Evolutionary conservation across 2,329 filamentous ascomycete genomes (phyloP).

Genomic region (Setomelanomma holmii): DNA sequence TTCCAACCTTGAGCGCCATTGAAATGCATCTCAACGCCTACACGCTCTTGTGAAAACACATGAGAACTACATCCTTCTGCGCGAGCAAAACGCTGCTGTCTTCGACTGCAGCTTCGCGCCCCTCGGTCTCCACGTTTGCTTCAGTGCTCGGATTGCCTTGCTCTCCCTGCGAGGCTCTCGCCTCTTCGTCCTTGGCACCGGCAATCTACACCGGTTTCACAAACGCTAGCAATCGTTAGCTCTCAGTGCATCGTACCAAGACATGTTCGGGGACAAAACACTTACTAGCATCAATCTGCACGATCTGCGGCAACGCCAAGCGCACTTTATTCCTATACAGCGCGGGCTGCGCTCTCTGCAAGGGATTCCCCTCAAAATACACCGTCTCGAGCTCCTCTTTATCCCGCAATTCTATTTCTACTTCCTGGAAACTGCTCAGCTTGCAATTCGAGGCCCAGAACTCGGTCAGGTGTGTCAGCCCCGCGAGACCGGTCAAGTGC

Average conservation of each 20-base stretch:
- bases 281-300: constrained; percentile 97
- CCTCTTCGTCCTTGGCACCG: neutral
- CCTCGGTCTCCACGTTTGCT: no score
- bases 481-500: constrained; percentile 74
- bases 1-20: neutral
- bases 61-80: neutral
- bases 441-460: constrained; percentile 94
- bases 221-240: constrained; percentile 11
- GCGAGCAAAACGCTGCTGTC: neutral
- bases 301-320: constrained; percentile 83
- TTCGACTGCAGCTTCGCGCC: no score
- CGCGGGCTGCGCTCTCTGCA: constrained; percentile 80
- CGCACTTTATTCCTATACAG: constrained; percentile 94
- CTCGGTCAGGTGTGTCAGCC: constrained; percentile 78
- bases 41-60: neutral
- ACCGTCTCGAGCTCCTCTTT: constrained; percentile 86
- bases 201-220: constrained; percentile 4
- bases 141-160: no score
- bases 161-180: no score
- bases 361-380: constrained; percentile 93
- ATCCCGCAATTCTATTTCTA: constrained; percentile 78
- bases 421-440: constrained; percentile 78
- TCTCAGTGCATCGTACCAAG: no score
- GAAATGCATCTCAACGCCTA: neutral
- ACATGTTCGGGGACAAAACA: constrained; percentile 40